These are phyloP conservation scores for Geranomyces michiganensis DNA, from an alignment of 192 early-diverging fungal species.

Conservation along the genomic window DNA sequence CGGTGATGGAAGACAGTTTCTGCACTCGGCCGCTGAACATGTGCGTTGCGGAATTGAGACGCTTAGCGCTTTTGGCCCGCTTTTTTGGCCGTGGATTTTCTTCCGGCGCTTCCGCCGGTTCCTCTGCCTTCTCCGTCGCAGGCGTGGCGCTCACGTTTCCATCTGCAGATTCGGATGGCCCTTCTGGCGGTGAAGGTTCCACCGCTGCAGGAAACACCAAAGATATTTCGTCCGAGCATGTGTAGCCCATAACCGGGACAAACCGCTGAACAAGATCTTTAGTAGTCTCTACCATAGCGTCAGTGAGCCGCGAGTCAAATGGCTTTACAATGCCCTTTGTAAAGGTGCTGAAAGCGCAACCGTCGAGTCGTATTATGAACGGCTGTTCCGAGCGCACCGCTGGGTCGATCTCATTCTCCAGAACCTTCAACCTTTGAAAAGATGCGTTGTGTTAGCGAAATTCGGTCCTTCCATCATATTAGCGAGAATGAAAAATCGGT, in stretches of 20 bases:
- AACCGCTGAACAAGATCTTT: conserved; percentile 52
- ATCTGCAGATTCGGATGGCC: too few relatives aligned
- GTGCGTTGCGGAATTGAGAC: conserved; percentile 24
- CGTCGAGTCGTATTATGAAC: conserved; percentile 56
- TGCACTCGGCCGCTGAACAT: conserved; percentile 54
- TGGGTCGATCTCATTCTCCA: conserved; percentile 36
- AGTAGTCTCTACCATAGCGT: conserved; percentile 50
- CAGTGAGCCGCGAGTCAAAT: conserved; percentile 52
- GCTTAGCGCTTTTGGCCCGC: not conserved
- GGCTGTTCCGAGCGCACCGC: conserved; percentile 27
- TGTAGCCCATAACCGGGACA: conserved; percentile 44
- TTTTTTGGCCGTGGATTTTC: not conserved
- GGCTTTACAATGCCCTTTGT: conserved; percentile 54
- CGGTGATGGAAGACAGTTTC: conserved; percentile 52
- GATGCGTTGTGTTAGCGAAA: not conserved
- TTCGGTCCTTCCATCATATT: too few relatives aligned
- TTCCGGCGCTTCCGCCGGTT: not conserved
- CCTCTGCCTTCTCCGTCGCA: not conserved
- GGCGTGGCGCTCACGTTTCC: too few relatives aligned
- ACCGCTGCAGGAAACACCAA: conserved; percentile 52
- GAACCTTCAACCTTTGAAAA: conserved; percentile 33
- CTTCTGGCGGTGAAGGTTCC: not conserved
- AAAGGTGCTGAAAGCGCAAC: conserved; percentile 55
- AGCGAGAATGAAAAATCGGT: not conserved
- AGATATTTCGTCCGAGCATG: conserved; percentile 59